Conservation (phyloP, 2,329 filamentous ascomycete species). For the Sclerotinia spermophila region DNA sequence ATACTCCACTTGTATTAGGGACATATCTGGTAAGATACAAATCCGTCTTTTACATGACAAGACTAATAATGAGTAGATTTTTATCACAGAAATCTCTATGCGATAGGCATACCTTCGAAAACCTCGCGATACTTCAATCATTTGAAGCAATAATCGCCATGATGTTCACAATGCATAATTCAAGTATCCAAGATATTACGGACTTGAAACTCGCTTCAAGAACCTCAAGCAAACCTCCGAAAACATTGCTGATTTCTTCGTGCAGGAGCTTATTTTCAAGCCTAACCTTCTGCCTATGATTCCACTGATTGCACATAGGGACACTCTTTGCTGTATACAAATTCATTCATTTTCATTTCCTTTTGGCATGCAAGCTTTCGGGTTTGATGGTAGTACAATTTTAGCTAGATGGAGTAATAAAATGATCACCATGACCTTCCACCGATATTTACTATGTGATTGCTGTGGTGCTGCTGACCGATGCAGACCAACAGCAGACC, state of each 20-base stretch:
- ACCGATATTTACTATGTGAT: neutral
- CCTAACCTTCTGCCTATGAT: conserved; percentile 18
- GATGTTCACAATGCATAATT: neutral
- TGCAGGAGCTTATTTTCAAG: conserved; percentile 28
- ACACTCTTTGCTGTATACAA: conserved; percentile 25
- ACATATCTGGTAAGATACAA: conserved; percentile 29
- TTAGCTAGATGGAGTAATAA: conserved; percentile 14
- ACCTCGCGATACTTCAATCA: neutral
- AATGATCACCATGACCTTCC: neutral
- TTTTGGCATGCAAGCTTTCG: conserved; percentile 4
- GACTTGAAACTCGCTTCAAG: conserved; percentile 3
- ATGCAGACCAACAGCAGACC: neutral
- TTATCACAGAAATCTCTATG: conserved; percentile 19
- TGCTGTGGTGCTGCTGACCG: neutral
- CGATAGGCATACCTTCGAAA: conserved; percentile 7
- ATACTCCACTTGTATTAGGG: conserved; percentile 29
- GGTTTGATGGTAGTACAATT: neutral
- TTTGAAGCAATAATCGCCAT: neutral
- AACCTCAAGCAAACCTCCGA: conserved; percentile 20
- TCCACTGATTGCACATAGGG: conserved; percentile 35
- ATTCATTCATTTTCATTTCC: conserved; percentile 7
- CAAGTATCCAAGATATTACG: conserved; percentile 6
- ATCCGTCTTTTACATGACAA: neutral
- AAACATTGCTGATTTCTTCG: conserved; percentile 34
- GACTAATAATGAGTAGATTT: conserved; percentile 17